Evolutionary conservation across 169 alveolate species (phyloP), one percentile per base, ranked within the genome.

Genomic region (Miamiensis avidus): DNA sequence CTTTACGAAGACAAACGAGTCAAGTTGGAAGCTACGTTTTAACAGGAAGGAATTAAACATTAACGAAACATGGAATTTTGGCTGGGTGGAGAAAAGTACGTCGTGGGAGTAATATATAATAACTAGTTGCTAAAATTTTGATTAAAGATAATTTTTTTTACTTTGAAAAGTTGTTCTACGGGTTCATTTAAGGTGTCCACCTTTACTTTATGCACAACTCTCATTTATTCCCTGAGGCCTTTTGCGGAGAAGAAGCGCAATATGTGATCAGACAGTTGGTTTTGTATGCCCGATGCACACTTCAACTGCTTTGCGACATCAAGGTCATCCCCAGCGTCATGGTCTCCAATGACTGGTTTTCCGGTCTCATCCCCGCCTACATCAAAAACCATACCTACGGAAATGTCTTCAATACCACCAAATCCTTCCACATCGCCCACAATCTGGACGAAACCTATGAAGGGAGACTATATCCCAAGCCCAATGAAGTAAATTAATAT

Each of bases 311-410:
- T 29, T 96, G 98, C 84, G 83, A 88, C 31, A 77, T 93, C 20
- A 74, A 78, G 31, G 64, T 91, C 0, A 94, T 95, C 29, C 98
- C 98, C 6, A 84, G 96, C 33, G 82, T 97, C 76, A 81, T 96
- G 1, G 96, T 97, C 0, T 94, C 98, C 27, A 97, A 97, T 82
- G 99, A 97, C 93, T 97, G 99, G 98, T 95, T 93, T 76, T 92
- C 98, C 32, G 98, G 97, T 0, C 90, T 97, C 74, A 90, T 93
- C 25, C 95, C 98, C 29, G 98, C 96, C 11, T 96, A 96, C 84
- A 94, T 95, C 0, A 95, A 93, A 88, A 83, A 81, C 30, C 89
- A 97, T n/a, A 88, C 92, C 82, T 97, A 95, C 81, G 98, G 98
- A 32, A 92, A 85, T 28, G 89, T 89, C 34, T 97, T 96, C 82